These are phyloP conservation scores for Ballota nigra DNA, from an alignment of 257 asterid genomes.

Conservation along the genomic window DNA sequence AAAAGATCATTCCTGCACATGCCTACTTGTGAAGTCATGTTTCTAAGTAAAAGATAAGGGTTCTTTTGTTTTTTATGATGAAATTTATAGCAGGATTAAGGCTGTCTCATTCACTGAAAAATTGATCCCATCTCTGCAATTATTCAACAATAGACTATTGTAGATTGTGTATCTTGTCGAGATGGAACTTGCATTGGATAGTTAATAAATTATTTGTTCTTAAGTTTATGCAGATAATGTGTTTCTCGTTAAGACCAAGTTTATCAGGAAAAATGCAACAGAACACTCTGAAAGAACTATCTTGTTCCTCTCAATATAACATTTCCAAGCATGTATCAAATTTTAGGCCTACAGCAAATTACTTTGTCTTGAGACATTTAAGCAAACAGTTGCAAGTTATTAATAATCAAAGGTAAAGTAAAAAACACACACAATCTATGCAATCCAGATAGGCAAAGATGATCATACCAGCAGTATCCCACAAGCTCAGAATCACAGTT, in stretches of 20 bases:
- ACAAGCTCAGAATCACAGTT: conserved; percentile 57
- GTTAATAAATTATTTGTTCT: not conserved
- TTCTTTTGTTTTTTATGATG: not conserved
- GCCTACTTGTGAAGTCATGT: conserved; percentile 9
- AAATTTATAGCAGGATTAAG: conserved; percentile 6
- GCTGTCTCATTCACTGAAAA: not conserved
- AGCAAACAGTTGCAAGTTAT: not conserved
- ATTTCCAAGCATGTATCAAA: not conserved
- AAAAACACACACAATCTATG: not conserved
- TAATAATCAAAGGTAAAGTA: conserved; percentile 3
- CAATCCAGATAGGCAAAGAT: not conserved
- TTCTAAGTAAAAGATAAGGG: conserved; percentile 9
- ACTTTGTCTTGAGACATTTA: not conserved
- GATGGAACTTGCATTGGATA: not conserved
- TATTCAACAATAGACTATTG: not conserved
- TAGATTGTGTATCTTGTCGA: not conserved
- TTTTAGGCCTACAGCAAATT: not conserved
- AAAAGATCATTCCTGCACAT: conserved; percentile 20
- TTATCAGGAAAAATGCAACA: not conserved
- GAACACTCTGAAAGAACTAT: not conserved
- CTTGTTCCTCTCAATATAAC: not conserved
- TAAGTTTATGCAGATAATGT: not conserved
- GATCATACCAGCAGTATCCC: conserved; percentile 61
- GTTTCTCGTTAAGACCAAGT: conserved; percentile 6
- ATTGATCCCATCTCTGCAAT: not conserved